phyloP scores from a whole-genome alignment of 2,329 filamentous ascomycete species.

The Aspergillus fumigatiaffinis region DNA sequence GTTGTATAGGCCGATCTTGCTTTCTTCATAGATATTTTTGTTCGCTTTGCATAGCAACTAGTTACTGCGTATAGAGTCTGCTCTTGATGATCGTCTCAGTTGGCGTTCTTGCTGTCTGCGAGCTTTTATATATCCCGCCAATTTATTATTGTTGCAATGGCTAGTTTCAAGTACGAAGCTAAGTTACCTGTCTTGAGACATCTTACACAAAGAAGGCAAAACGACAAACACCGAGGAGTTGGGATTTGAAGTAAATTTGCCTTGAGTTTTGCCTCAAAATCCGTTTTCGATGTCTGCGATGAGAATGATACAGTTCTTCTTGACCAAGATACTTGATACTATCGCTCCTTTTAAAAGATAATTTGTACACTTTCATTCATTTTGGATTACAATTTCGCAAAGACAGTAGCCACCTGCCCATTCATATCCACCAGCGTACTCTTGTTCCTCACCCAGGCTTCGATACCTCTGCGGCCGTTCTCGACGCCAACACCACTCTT shows the following conservation, averaged over 20 bases:
- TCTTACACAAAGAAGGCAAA: background rate
- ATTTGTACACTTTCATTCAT: background rate
- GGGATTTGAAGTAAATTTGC: too few relatives aligned
- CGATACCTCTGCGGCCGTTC: constrained; percentile 75
- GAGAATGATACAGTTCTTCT: background rate
- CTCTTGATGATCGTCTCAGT: background rate
- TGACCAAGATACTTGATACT: background rate
- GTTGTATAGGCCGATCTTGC: background rate
- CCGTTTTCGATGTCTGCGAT: too few relatives aligned
- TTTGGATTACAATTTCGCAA: constrained; percentile 60
- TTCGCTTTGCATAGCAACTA: background rate
- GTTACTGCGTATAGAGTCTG: background rate
- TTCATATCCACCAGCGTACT: constrained; percentile 83
- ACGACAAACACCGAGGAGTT: too few relatives aligned
- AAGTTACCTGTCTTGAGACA: background rate
- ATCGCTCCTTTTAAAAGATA: background rate
- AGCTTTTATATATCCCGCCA: background rate
- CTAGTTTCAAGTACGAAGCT: background rate
- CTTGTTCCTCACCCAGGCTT: constrained; percentile 81
- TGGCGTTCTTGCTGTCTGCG: background rate
- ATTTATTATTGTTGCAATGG: background rate
- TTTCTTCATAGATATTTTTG: background rate
- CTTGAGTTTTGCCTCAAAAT: too few relatives aligned
- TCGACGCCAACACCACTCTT: constrained; percentile 82
- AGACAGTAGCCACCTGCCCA: constrained; percentile 66